Percentiles rank a stretch among this genome's conserved stretches.
phyloP scores from a whole-genome alignment of 768 basidiomycete genomes.

The Lactarius sp. region DNA sequence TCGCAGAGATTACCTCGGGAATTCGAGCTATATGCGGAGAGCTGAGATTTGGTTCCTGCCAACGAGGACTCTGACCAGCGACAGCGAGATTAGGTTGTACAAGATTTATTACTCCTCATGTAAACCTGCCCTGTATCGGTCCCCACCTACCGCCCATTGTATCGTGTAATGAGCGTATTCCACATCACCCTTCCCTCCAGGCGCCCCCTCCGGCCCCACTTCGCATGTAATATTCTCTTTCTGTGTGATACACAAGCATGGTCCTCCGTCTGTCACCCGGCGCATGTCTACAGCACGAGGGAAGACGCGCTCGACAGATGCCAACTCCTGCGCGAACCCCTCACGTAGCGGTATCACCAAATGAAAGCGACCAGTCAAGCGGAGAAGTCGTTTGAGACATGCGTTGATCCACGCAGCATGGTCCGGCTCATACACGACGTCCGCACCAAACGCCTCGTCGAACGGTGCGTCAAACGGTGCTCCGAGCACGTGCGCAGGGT shows the following conservation, averaged over 20 bases:
- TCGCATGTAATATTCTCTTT: conserved; percentile 56
- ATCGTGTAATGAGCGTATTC: conserved; percentile 71
- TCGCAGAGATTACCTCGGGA: conserved; percentile 62
- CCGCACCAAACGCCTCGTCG: conserved; percentile 49
- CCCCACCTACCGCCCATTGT: conserved; percentile 46
- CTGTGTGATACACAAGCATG: conserved; percentile 43
- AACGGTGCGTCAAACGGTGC: conserved; percentile 36
- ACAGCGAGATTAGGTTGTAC: not conserved
- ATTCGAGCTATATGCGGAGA: conserved; percentile 55
- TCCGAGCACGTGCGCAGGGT: not conserved
- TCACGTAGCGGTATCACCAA: conserved; percentile 71
- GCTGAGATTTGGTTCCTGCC: not conserved
- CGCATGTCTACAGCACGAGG: conserved; percentile 22
- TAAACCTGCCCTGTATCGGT: conserved; percentile 7
- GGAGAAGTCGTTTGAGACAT: conserved; percentile 39
- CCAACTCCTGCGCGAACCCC: conserved; percentile 57
- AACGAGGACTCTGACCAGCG: not conserved
- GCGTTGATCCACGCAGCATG: conserved; percentile 46
- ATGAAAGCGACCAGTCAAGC: conserved; percentile 49
- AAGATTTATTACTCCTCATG: conserved; percentile 5
- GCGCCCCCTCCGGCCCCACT: conserved; percentile 30
- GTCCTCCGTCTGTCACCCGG: not conserved
- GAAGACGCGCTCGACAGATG: conserved; percentile 55
- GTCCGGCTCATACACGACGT: conserved; percentile 48
- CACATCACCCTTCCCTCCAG: conserved; percentile 44